Conservation (phyloP, 1,284 basidiomycete species). For the Hortiboletus rubellus region DNA sequence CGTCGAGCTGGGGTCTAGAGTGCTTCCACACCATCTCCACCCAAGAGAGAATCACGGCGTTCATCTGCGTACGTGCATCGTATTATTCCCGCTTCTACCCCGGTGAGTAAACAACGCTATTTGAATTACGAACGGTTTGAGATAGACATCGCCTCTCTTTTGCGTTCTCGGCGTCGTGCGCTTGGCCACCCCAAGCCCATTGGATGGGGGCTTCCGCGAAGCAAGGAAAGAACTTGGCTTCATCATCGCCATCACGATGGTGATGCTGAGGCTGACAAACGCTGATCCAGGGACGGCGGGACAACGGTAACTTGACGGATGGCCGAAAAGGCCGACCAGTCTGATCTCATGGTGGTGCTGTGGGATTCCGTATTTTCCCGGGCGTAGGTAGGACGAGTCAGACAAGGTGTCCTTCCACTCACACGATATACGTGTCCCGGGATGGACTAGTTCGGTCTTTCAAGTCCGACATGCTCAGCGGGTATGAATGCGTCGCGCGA, state of each 20-base stretch:
- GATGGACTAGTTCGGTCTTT: constrained; percentile 3
- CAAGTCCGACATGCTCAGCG: not conserved
- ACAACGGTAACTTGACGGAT: constrained; percentile 9
- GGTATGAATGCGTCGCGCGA: constrained; percentile 2
- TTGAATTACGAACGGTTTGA: not conserved
- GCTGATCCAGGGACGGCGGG: not conserved
- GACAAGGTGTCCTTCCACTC: not conserved
- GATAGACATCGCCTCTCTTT: constrained; percentile 6
- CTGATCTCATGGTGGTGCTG: not conserved
- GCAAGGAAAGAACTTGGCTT: constrained; percentile 14
- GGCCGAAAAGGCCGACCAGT: constrained; percentile 17
- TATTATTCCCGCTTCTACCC: not conserved
- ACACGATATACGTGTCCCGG: not conserved
- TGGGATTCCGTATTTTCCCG: constrained; percentile 4
- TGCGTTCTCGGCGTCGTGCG: not conserved
- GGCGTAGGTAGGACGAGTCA: too few species aligned
- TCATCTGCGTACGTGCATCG: not conserved
- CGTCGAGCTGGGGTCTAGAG: not conserved
- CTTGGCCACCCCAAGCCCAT: not conserved
- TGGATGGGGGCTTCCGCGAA: constrained; percentile 21
- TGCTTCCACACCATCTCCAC: not conserved
- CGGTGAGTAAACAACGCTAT: not conserved
- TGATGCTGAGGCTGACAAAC: constrained; percentile 4
- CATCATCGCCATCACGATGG: constrained; percentile 15
- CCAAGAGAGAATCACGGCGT: constrained; percentile 7